phyloP scores from a whole-genome alignment of 2,329 filamentous ascomycete genomes.

The Aquanectria penicillioides region DNA sequence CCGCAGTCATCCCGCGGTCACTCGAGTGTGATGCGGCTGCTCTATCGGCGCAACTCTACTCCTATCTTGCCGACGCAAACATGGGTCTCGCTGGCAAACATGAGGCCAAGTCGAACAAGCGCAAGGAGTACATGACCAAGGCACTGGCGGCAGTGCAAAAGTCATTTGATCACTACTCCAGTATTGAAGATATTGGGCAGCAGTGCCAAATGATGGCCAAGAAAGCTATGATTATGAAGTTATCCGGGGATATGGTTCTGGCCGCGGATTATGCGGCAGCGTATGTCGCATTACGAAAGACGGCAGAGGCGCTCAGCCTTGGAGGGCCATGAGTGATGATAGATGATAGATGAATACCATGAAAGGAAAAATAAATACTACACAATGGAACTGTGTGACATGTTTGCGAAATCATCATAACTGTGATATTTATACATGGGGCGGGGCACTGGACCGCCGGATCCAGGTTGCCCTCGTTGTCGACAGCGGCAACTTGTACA shows the following conservation, averaged over 20 bases:
- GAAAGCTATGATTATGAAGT: constrained; percentile 80
- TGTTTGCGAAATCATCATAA: constrained; percentile 14
- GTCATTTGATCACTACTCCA: constrained; percentile 72
- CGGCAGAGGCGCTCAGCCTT: constrained; percentile 44
- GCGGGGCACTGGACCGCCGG: background rate
- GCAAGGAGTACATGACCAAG: constrained; percentile 66
- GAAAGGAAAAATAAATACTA: background rate
- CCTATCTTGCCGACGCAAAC: constrained; percentile 77
- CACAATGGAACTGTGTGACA: background rate
- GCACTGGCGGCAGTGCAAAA: constrained; percentile 70
- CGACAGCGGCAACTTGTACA: constrained; percentile 15
- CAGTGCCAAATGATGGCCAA: constrained; percentile 85
- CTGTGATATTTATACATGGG: constrained; percentile 30
- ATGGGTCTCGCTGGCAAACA: constrained; percentile 77
- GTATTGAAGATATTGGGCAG: constrained; percentile 71
- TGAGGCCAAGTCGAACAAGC: constrained; percentile 53
- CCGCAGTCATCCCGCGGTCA: constrained; percentile 77
- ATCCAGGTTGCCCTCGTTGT: background rate
- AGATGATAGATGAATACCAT: background rate
- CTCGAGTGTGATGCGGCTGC: constrained; percentile 75
- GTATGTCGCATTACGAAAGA: constrained; percentile 67
- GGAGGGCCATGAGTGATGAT: constrained; percentile 26
- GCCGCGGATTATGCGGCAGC: constrained; percentile 74
- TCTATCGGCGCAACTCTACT: constrained; percentile 74
- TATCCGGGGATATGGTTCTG: constrained; percentile 70